Conservation (phyloP, 179 eudicot genomes). For the Camellia oleifera region DNA sequence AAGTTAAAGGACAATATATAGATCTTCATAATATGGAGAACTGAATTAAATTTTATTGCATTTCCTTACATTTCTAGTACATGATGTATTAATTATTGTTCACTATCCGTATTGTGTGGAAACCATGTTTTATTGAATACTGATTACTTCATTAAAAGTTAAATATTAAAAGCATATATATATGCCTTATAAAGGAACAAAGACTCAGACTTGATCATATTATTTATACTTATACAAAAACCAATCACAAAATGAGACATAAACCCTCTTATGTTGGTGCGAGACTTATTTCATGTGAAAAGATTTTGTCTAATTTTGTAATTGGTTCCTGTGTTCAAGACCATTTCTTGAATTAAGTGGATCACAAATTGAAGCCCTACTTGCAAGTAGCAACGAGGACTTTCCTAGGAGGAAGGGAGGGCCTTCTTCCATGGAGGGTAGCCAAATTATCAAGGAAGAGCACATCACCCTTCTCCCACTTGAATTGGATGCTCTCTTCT, state of each 20-base stretch:
- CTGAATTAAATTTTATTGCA: too few species aligned
- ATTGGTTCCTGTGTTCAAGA: too few species aligned
- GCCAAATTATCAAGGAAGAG: slow-evolving; percentile 44
- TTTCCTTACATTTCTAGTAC: background rate
- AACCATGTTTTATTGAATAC: background rate
- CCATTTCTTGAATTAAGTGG: too few species aligned
- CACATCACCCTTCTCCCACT: slow-evolving; percentile 51
- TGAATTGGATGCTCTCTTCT: slow-evolving; percentile 51
- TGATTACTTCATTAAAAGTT: background rate
- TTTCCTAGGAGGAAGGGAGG: slow-evolving; percentile 43
- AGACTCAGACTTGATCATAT: too few species aligned
- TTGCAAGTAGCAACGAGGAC: slow-evolving; percentile 42
- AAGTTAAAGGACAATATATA: background rate
- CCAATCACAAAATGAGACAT: too few species aligned
- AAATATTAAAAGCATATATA: background rate
- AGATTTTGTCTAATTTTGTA: too few species aligned
- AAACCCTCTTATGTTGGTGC: too few species aligned
- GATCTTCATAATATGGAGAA: background rate
- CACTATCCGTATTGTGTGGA: background rate
- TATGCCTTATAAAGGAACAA: too few species aligned
- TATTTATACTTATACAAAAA: too few species aligned
- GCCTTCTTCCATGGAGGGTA: slow-evolving; percentile 48
- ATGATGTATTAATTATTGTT: background rate
- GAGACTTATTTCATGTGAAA: too few species aligned
- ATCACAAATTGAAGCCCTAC: slow-evolving; percentile 8